These are phyloP conservation scores for Tuber calosporum DNA, from an alignment of 495 filamentous ascomycete genomes.

Conservation along the genomic window DNA sequence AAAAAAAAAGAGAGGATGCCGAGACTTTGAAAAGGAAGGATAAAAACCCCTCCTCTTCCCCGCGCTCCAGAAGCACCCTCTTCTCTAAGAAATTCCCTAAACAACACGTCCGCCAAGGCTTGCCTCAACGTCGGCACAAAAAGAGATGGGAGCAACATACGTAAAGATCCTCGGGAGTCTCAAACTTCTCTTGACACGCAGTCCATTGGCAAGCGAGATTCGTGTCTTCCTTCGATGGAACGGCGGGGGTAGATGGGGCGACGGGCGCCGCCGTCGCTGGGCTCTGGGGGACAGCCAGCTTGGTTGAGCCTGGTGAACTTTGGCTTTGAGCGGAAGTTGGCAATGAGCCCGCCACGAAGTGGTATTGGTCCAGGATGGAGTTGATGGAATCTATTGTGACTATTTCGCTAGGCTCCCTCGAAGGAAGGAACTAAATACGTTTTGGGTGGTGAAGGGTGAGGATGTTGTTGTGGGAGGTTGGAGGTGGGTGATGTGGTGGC, in stretches of 20 bases:
- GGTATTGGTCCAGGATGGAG: constrained; percentile 39
- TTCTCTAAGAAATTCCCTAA: constrained; percentile 9
- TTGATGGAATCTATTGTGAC: constrained; percentile 41
- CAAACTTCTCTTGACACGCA: constrained; percentile 72
- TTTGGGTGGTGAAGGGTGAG: neutral
- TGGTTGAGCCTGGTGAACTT: constrained; percentile 32
- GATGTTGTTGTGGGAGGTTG: neutral
- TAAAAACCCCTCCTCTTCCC: constrained; percentile 20
- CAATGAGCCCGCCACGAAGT: constrained; percentile 24
- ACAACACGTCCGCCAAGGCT: constrained; percentile 32
- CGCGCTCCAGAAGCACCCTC: neutral
- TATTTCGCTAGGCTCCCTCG: constrained; percentile 30
- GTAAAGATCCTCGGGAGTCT: constrained; percentile 76
- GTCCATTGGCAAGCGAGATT: constrained; percentile 79
- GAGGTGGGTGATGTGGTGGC: neutral
- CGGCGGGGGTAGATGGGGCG: constrained; percentile 46
- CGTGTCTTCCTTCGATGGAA: constrained; percentile 50
- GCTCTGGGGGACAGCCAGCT: constrained; percentile 39
- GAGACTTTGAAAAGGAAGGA: constrained; percentile 35
- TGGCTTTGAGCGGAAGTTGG: constrained; percentile 23
- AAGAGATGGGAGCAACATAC: constrained; percentile 53
- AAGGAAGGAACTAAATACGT: constrained; percentile 27
- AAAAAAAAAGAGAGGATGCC: constrained; percentile 34
- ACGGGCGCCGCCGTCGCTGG: constrained; percentile 38
- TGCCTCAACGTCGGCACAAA: constrained; percentile 18